A percentile compares a stretch with the other conserved stretches of the same genome.
Conservation (phyloP, 805 yeast genomes). For the Cyberlindnera subsufficiens region DNA sequence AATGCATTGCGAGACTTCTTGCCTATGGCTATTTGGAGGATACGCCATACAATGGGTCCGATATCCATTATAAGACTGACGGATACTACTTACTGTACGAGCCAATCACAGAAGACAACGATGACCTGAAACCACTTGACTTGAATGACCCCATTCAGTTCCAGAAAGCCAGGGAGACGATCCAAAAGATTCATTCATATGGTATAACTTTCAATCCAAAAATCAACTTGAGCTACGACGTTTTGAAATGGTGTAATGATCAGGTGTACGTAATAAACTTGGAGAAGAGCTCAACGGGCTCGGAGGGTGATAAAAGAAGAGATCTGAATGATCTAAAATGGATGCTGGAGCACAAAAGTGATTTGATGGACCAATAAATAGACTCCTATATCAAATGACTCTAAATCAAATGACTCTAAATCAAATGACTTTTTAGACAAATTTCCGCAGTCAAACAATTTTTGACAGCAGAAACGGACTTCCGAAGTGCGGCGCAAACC, state of each 20-base stretch:
- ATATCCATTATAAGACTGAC: conserved; percentile 20
- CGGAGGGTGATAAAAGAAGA: conserved; percentile 2
- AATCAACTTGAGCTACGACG: conserved; percentile 8
- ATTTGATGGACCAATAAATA: background rate
- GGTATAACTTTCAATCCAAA: conserved; percentile 20
- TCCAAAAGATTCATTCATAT: conserved; percentile 14
- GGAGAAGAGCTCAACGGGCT: conserved; percentile 14
- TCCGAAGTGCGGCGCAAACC: too few relatives aligned
- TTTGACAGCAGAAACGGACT: too few relatives aligned
- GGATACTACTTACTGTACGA: conserved; percentile 23
- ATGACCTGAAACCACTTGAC: conserved; percentile 14
- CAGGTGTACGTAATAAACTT: conserved; percentile 19
- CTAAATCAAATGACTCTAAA: too few relatives aligned
- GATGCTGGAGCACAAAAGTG: conserved; percentile 6
- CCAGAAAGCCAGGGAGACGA: conserved; percentile 9
- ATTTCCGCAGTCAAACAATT: too few relatives aligned
- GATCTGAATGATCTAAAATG: conserved; percentile 14
- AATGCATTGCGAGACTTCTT: conserved; percentile 16
- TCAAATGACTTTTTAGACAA: too few relatives aligned
- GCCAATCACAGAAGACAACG: conserved; percentile 13
- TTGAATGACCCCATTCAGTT: conserved; percentile 7
- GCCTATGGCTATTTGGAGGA: conserved; percentile 25
- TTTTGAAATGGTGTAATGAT: conserved; percentile 14
- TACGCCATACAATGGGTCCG: conserved; percentile 11
- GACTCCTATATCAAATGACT: too few relatives aligned